Conservation (phyloP, 202 grass and related monocot genomes). For the Setaria viridis region DNA sequence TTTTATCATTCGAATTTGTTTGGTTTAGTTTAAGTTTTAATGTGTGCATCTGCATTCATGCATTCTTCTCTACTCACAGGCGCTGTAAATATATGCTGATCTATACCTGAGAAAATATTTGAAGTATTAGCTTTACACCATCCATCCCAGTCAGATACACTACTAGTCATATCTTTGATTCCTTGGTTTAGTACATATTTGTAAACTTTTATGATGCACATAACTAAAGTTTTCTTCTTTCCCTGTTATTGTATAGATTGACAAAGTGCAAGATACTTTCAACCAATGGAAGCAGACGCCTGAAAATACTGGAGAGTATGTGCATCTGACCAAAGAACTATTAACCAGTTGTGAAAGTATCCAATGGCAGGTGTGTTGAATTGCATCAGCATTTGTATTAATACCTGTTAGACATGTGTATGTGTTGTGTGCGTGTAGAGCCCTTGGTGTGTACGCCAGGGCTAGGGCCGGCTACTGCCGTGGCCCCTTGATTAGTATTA, state of each 20-base stretch:
- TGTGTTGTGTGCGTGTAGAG: no score
- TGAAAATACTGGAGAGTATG: slow-evolving; percentile 75
- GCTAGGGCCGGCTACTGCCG: no score
- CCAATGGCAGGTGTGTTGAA: slow-evolving; percentile 77
- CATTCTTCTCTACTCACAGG: neutral
- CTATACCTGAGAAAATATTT: neutral
- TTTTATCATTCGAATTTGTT: no score
- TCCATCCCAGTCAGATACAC: neutral
- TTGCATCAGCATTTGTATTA: neutral
- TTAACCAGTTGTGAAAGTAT: slow-evolving; percentile 85
- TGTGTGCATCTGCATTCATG: neutral
- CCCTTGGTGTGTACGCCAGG: no score
- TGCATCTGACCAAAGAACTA: slow-evolving; percentile 79
- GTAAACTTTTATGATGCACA: neutral
- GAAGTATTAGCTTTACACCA: neutral
- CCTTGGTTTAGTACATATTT: neutral
- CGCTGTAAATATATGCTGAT: neutral
- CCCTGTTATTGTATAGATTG: slow-evolving; percentile 57
- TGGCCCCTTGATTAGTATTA: no score
- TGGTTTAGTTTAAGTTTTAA: no score
- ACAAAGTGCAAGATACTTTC: slow-evolving; percentile 82
- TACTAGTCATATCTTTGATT: neutral
- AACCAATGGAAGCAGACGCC: slow-evolving; percentile 79
- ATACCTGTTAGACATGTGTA: no score
- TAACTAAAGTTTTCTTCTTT: neutral